phyloP scores from a whole-genome alignment of 2,329 filamentous ascomycete species.

The Neopestalotiopsis sp. region DNA sequence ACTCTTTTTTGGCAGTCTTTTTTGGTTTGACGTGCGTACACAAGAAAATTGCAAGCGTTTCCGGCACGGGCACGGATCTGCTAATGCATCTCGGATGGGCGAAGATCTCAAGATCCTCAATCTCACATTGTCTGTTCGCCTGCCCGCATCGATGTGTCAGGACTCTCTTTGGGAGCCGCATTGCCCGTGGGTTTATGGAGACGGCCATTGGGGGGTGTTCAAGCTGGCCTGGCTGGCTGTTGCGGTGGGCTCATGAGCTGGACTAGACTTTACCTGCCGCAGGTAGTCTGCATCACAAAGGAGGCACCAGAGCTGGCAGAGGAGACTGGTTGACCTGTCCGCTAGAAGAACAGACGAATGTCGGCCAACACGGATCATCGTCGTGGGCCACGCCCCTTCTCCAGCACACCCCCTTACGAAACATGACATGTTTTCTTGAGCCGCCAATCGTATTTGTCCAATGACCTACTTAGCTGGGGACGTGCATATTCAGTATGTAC shows the following conservation, averaged over 20 bases:
- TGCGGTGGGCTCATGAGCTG: not conserved
- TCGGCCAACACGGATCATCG: too few relatives aligned
- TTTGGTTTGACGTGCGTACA: not conserved
- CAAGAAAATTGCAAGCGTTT: slow-evolving; percentile 2
- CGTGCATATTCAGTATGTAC: not conserved
- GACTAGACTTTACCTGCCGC: not conserved
- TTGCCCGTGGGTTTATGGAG: not conserved
- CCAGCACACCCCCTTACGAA: not conserved
- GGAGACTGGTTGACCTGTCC: not conserved
- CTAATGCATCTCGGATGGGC: slow-evolving; percentile 11
- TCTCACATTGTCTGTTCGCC: slow-evolving; percentile 12
- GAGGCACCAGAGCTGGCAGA: not conserved
- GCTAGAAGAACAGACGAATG: too few relatives aligned
- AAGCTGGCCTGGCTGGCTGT: not conserved
- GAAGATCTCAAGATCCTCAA: slow-evolving; percentile 10
- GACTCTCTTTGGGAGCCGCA: slow-evolving; percentile 7
- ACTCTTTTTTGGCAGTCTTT: not conserved
- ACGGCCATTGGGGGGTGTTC: not conserved
- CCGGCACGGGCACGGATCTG: slow-evolving; percentile 13
- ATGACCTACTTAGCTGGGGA: not conserved
- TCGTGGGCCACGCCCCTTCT: not conserved
- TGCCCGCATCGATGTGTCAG: not conserved
- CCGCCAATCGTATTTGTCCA: not conserved
- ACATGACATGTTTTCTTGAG: not conserved
- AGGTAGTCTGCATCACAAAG: not conserved